Base-by-base conservation (phyloP, 768 basidiomycete species). In the Termitomyces heimii region DNA sequence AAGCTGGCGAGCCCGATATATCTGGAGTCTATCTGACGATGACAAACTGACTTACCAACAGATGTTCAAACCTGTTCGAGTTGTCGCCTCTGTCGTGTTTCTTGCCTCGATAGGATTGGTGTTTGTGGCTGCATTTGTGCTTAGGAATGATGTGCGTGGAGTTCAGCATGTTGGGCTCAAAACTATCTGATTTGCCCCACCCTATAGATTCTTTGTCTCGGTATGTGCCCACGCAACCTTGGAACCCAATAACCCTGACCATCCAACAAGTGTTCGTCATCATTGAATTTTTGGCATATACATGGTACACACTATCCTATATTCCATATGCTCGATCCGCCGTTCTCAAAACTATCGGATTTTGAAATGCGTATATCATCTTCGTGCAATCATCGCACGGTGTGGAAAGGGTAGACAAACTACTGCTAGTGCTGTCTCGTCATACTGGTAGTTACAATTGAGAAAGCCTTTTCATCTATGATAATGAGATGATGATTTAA, bases 1-100 rank as follows among this genome's bases (percentile, higher is more conserved):
- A 92, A 92, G 72, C 80, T 92, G 62, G 92, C 90, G 63, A 64
- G 61, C 47, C 14, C 20, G 13, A 31, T 28, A 22, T n/a, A 18
- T 46, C 22, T 16, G 18, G 6, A 3, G 1, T 40, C 4, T 12
- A 45, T 44, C 2, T 5, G 14, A 28, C 14, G 26, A 52, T 28
- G 50, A 51, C 35, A 18, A 51, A 51, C 26, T 28, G 18, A 28
- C 43, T 47, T 51, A 44, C 29, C n/a, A 22, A 6, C 63, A 94
- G 92, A 95, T 95, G 94, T 96, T 96, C 81, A 94, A 94, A 71
- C 90, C 93, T 50, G 82, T 96, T 22, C 92, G 94, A 52, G 72
- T 96, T 6, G 73, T 91, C 20, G 94, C 94, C 2, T 84, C 92
- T 1, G 69, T 94, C 57, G 67, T 94, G 35, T 84, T 96, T 68